These are phyloP conservation scores for Russula ochroleuca DNA, from an alignment of 768 basidiomycete genomes.

Conservation along the genomic window DNA sequence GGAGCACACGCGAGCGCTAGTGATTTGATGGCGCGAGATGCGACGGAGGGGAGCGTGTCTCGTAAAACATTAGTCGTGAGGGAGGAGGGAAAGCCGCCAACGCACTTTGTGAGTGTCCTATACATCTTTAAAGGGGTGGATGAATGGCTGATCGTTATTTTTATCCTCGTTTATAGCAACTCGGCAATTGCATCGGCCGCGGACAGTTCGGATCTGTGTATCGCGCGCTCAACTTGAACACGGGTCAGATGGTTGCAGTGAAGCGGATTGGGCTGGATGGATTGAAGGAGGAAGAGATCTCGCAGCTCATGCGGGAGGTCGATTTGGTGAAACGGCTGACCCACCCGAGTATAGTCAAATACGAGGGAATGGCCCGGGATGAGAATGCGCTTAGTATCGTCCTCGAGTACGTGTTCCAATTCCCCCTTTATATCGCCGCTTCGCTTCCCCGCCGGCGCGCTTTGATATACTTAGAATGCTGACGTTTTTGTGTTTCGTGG, in stretches of 20 bases:
- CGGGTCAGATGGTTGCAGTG: constrained; percentile 98
- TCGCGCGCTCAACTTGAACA: constrained; percentile 87
- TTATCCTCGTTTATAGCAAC: constrained; percentile 58
- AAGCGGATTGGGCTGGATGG: constrained; percentile 92
- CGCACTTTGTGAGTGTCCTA: constrained; percentile 64
- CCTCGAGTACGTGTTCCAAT: constrained; percentile 67
- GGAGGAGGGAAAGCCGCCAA: constrained; percentile 76
- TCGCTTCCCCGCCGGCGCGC: constrained; percentile 3
- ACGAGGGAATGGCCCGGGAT: constrained; percentile 93
- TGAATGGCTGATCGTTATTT: background rate
- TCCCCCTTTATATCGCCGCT: constrained; percentile 18
- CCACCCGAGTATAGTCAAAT: constrained; percentile 96
- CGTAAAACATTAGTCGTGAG: constrained; percentile 69
- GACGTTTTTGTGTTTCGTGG: background rate
- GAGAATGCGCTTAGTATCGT: constrained; percentile 86
- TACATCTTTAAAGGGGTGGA: background rate
- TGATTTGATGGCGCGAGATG: constrained; percentile 58
- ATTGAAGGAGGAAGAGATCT: constrained; percentile 84
- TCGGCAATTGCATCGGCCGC: constrained; percentile 94
- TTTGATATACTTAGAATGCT: background rate
- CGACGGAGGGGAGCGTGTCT: constrained; percentile 58
- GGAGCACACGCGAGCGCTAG: constrained; percentile 52
- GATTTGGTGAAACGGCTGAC: constrained; percentile 85
- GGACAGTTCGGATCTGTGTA: constrained; percentile 98
- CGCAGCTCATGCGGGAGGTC: constrained; percentile 90